phyloP scores from a whole-genome alignment of 2,329 filamentous ascomycete genomes.

The Lasiodiplodia hormozganensis region DNA sequence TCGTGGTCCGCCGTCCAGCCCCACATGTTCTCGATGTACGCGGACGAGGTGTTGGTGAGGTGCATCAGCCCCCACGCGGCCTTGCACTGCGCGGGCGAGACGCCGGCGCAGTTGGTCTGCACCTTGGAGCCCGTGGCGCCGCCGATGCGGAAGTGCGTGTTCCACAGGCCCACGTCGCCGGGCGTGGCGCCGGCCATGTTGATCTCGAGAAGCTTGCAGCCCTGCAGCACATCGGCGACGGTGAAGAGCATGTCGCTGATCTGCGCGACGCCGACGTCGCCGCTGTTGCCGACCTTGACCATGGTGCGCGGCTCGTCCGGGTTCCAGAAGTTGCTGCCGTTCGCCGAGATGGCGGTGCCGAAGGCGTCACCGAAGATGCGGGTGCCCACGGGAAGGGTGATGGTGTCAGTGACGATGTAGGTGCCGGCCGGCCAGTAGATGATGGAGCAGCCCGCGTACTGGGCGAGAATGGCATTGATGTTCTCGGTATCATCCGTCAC shows the following conservation, averaged over 20 bases:
- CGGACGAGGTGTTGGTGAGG: conserved; percentile 53
- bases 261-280: conserved; percentile 33
- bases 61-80: conserved; percentile 53
- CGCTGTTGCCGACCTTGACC: conserved; percentile 33
- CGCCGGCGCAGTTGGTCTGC: conserved; percentile 37
- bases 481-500: conserved; percentile 24
- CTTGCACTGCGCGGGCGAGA: conserved; percentile 40
- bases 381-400: conserved; percentile 32
- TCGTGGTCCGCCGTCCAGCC: conserved; percentile 63
- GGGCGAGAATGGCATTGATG: conserved; percentile 29
- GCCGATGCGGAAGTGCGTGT: conserved; percentile 45
- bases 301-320: conserved; percentile 32
- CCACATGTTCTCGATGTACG: conserved; percentile 64
- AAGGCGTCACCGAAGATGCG: conserved; percentile 34
- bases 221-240: conserved; percentile 24
- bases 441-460: conserved; percentile 26
- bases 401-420: conserved; percentile 34
- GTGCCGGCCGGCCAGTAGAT: conserved; percentile 33
- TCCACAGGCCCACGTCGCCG: conserved; percentile 56
- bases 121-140: conserved; percentile 42
- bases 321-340: conserved; percentile 33
- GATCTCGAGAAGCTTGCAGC: conserved; percentile 49
- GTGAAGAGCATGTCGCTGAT: conserved; percentile 37
- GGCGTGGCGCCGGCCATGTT: conserved; percentile 53
- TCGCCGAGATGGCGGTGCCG: conserved; percentile 32